Evolutionary conservation across 2,329 filamentous ascomycete genomes (phyloP).

Genomic region (Akanthomyces muscarius): DNA sequence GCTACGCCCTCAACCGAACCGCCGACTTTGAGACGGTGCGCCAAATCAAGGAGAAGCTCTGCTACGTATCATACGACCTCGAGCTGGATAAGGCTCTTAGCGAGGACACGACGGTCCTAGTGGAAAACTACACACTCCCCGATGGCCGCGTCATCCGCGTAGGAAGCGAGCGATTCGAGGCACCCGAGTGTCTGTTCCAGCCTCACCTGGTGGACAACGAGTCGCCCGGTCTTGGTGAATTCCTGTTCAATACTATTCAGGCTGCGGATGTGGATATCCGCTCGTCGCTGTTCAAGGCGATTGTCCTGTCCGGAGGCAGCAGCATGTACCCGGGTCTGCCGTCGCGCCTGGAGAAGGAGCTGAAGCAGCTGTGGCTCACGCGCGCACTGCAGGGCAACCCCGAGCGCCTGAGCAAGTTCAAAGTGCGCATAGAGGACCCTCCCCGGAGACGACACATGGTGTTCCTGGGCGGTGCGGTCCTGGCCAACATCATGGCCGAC

Average conservation of each 20-base stretch:
- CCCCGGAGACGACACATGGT: slow-evolving; percentile 97
- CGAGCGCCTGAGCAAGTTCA: slow-evolving; percentile 96
- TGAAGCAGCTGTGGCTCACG: slow-evolving; percentile 98
- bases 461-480: slow-evolving; percentile 93
- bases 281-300: slow-evolving; percentile 90
- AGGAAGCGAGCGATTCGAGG: slow-evolving; percentile 95
- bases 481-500: slow-evolving; percentile 98
- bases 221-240: slow-evolving; percentile 92
- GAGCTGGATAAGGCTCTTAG: slow-evolving; percentile 93
- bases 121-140: slow-evolving; percentile 95
- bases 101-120: slow-evolving; percentile 94
- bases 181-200: slow-evolving; percentile 97
- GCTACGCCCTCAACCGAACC: slow-evolving; percentile 95
- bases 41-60: slow-evolving; percentile 99
- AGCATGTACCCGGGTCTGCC: slow-evolving; percentile 99
- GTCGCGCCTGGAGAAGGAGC: slow-evolving; percentile 91
- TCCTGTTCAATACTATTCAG: slow-evolving; percentile 98
- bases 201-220: slow-evolving; percentile 97
- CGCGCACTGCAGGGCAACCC: slow-evolving; percentile 86
- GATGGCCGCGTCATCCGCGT: slow-evolving; percentile 95
- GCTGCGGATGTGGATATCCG: slow-evolving; percentile 92
- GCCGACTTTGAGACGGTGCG: slow-evolving; percentile 98
- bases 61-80: slow-evolving; percentile 97
- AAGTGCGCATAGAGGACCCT: slow-evolving; percentile 97
- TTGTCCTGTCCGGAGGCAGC: slow-evolving; percentile 92